These are phyloP conservation scores for Triticum dicoccoides DNA, from an alignment of 176 grass and related monocot species.

Conservation along the genomic window DNA sequence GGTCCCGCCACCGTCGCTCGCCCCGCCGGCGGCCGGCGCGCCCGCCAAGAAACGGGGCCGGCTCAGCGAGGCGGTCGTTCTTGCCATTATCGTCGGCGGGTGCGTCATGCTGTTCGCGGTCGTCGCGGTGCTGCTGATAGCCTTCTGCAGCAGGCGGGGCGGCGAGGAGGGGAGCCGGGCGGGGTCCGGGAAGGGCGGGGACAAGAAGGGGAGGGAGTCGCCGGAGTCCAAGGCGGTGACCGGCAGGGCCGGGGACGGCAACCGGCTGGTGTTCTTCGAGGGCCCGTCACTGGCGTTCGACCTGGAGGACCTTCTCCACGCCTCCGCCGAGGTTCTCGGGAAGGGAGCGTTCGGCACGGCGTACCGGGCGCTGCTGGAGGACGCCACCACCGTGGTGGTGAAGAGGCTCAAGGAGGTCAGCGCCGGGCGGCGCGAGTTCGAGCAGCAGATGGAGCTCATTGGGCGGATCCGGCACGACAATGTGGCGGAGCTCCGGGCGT, in stretches of 20 bases:
- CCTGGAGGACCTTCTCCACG: conserved; percentile 87
- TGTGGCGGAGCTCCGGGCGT: conserved; percentile 79
- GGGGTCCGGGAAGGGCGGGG: conserved; percentile 11
- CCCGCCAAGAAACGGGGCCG: background rate
- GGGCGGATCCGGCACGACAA: conserved; percentile 71
- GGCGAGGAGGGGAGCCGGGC: background rate
- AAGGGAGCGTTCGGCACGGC: conserved; percentile 92
- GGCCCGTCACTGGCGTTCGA: conserved; percentile 79
- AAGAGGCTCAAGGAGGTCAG: conserved; percentile 92
- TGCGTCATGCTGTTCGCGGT: conserved; percentile 34
- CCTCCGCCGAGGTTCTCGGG: conserved; percentile 91
- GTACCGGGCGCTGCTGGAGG: conserved; percentile 86
- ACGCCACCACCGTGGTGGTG: conserved; percentile 83
- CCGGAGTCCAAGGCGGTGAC: conserved; percentile 78
- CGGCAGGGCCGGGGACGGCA: conserved; percentile 57
- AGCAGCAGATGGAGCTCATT: conserved; percentile 93
- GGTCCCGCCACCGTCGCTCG: background rate
- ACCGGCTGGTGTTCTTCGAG: conserved; percentile 89
- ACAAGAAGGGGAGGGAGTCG: conserved; percentile 50
- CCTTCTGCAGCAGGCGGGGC: conserved; percentile 51
- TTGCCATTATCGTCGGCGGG: conserved; percentile 72
- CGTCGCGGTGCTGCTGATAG: conserved; percentile 46
- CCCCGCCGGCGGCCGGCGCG: background rate
- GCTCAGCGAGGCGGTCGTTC: conserved; percentile 58
- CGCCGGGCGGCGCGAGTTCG: conserved; percentile 75